Evolutionary conservation across 2,329 filamentous ascomycete species (phyloP).

Genomic region (Aspergillus thermomutatus): DNA sequence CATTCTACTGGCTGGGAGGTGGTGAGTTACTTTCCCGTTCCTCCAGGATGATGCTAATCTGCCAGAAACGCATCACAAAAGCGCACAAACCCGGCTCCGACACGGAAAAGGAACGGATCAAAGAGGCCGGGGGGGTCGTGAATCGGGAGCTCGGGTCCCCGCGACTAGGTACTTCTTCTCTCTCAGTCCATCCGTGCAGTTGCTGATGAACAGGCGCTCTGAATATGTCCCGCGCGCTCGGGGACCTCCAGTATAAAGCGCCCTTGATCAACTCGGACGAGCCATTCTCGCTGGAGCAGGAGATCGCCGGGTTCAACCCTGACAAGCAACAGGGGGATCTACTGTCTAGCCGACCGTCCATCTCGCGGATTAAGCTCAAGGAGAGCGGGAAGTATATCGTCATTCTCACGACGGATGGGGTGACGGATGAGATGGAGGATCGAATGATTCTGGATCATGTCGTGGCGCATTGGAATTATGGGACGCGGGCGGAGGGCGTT

Average conservation of each 20-base stretch:
- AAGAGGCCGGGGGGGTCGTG: slow-evolving; percentile 4
- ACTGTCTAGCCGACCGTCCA: slow-evolving; percentile 1
- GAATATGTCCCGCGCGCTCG: slow-evolving; percentile 11
- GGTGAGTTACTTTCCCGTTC: too few relatives aligned
- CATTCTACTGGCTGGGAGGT: not conserved
- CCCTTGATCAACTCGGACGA: slow-evolving; percentile 3
- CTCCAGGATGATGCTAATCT: too few relatives aligned
- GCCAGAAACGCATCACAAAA: slow-evolving; percentile 2
- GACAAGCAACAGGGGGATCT: not conserved
- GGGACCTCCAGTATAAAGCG: slow-evolving; percentile 10
- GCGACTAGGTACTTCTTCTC: slow-evolving; percentile 1
- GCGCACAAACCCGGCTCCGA: slow-evolving; percentile 4
- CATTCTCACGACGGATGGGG: slow-evolving; percentile 7
- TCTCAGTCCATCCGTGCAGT: not conserved
- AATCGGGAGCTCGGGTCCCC: slow-evolving; percentile 1
- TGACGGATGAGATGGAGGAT: slow-evolving; percentile 6
- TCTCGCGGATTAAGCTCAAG: not conserved
- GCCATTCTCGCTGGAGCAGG: not conserved
- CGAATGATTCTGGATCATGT: not conserved
- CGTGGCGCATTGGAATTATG: not conserved
- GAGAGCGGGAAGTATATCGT: slow-evolving; percentile 2
- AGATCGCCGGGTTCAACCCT: not conserved
- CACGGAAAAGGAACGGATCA: slow-evolving; percentile 3
- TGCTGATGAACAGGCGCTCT: not conserved
- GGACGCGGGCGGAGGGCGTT: not conserved